Evolutionary conservation across 345 rosid species (phyloP).

Genomic region (Eucalyptus regnans): DNA sequence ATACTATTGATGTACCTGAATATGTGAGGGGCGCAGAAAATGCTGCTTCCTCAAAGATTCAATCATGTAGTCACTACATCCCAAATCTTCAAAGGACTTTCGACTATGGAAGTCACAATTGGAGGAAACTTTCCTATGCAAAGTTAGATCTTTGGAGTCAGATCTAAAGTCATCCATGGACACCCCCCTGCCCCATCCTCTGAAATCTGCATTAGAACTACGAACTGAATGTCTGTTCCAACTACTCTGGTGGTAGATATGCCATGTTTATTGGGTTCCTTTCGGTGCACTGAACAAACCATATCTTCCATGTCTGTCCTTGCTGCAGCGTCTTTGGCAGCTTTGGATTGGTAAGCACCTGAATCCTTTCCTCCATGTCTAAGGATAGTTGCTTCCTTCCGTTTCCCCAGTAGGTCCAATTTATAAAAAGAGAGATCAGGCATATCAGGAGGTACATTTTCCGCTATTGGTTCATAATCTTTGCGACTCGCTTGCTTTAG

Average conservation of each 20-base stretch:
- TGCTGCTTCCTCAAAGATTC: conserved; percentile 43
- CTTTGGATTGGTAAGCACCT: neutral
- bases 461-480: neutral
- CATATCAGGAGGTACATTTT: neutral
- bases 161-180: neutral
- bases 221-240: conserved; percentile 5
- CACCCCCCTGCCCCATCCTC: conserved; percentile 41
- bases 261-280: neutral
- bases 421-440: neutral
- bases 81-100: conserved; percentile 54
- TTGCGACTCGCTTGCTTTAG: conserved; percentile 7
- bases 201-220: conserved; percentile 25
- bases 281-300: neutral
- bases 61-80: conserved; percentile 56
- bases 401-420: conserved; percentile 5
- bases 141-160: conserved; percentile 8
- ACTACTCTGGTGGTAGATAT: neutral
- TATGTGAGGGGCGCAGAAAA: conserved; percentile 54
- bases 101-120: conserved; percentile 57
- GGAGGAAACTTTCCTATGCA: conserved; percentile 3
- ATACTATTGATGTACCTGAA: conserved; percentile 43
- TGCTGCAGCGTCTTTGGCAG: neutral
- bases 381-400: conserved; percentile 1
- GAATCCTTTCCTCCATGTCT: neutral
- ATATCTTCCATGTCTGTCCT: neutral